Conservation (phyloP, 164 flowering plant species). For the Liriodendron chinense region DNA sequence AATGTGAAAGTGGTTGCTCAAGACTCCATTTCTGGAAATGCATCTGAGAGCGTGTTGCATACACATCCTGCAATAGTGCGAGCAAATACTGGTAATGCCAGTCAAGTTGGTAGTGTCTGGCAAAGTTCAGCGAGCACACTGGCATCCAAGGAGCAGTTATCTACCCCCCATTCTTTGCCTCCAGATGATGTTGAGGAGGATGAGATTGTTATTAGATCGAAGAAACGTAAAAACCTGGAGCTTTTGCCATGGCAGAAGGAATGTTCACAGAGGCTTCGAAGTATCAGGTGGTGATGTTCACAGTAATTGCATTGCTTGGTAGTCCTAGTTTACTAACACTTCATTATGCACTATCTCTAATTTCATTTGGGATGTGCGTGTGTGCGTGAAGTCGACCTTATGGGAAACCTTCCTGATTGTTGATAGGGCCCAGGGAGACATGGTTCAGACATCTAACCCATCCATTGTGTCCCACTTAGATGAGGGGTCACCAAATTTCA, state of each 20-base stretch:
- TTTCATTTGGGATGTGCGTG: too few relatives aligned
- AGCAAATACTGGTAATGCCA: slow-evolving; percentile 23
- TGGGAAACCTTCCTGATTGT: too few relatives aligned
- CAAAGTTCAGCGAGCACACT: slow-evolving; percentile 15
- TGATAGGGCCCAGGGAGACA: too few relatives aligned
- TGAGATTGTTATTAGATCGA: slow-evolving; percentile 29
- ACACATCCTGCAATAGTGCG: slow-evolving; percentile 13
- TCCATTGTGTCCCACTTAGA: too few relatives aligned
- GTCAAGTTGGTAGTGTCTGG: slow-evolving; percentile 8
- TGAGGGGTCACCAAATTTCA: too few relatives aligned
- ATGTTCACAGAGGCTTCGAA: slow-evolving; percentile 36
- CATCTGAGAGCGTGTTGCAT: slow-evolving; percentile 23
- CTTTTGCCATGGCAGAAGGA: slow-evolving; percentile 61
- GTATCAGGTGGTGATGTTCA: slow-evolving; percentile 37
- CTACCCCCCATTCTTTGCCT: slow-evolving; percentile 19
- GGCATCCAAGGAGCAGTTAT: slow-evolving; percentile 16
- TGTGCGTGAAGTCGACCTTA: too few relatives aligned
- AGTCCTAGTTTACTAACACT: neutral
- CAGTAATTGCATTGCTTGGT: neutral
- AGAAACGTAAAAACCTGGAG: slow-evolving; percentile 51
- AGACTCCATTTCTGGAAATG: slow-evolving; percentile 18
- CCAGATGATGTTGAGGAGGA: slow-evolving; percentile 25
- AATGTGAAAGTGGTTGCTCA: slow-evolving; percentile 21
- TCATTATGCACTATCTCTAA: neutral
- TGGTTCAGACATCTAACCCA: too few relatives aligned